Conservation (phyloP, 305 asterid species). For the Salvia sclarea region DNA sequence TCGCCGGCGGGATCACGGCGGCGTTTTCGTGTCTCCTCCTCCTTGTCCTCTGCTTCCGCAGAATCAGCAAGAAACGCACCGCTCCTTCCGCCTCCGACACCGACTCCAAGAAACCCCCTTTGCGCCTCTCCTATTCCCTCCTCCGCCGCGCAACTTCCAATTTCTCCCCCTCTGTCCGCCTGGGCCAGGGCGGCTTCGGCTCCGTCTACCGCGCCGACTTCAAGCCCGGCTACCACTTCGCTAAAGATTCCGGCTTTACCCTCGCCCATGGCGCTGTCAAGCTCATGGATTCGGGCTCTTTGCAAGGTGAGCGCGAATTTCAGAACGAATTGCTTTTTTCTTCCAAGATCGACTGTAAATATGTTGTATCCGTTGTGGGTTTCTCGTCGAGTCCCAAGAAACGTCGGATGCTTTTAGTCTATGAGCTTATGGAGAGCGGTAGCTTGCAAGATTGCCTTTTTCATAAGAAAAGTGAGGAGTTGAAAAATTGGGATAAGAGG, state of each 20-base stretch:
- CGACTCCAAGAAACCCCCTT: slow-evolving; percentile 77
- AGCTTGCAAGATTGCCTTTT: slow-evolving; percentile 94
- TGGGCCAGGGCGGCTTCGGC: slow-evolving; percentile 97
- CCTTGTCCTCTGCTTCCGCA: slow-evolving; percentile 65
- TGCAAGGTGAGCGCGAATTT: slow-evolving; percentile 98
- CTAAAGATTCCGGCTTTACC: slow-evolving; percentile 35
- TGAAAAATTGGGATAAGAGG: slow-evolving; percentile 73
- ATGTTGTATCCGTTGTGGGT: slow-evolving; percentile 68
- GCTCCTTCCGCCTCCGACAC: slow-evolving; percentile 73
- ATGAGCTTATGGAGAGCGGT: slow-evolving; percentile 84
- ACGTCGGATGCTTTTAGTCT: slow-evolving; percentile 83
- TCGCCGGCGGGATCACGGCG: slow-evolving; percentile 73
- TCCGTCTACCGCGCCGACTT: slow-evolving; percentile 78
- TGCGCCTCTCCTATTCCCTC: slow-evolving; percentile 60
- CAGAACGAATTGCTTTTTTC: slow-evolving; percentile 87
- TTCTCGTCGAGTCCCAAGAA: slow-evolving; percentile 72
- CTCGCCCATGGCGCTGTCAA: slow-evolving; percentile 66
- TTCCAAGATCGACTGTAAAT: slow-evolving; percentile 72
- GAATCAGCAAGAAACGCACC: slow-evolving; percentile 62
- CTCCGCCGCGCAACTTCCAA: slow-evolving; percentile 81
- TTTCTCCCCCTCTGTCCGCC: slow-evolving; percentile 71
- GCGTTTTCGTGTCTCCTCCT: slow-evolving; percentile 65
- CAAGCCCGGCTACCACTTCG: slow-evolving; percentile 29
- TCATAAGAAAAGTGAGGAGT: slow-evolving; percentile 66
- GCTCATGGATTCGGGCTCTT: slow-evolving; percentile 87